Conservation (phyloP, 306 rosid species). For the Quercus robur region DNA sequence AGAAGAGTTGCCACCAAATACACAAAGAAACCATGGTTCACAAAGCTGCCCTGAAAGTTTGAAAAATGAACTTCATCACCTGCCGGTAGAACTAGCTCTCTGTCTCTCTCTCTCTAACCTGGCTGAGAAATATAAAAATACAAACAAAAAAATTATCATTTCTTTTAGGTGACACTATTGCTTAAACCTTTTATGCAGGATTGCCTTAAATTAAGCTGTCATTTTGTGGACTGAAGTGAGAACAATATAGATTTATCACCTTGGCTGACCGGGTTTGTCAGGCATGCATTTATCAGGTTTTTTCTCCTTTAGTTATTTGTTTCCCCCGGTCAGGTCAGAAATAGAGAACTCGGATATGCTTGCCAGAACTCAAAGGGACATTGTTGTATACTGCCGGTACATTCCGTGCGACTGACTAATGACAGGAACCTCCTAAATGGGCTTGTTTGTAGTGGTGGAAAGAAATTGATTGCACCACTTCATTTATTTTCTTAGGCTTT, state of each 20-base stretch:
- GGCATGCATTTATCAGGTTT: conserved; percentile 13
- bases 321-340: conserved; percentile 17
- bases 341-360: conserved; percentile 26
- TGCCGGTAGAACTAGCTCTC: conserved; percentile 6
- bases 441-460: conserved; percentile 31
- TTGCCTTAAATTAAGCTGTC: conserved; percentile 11
- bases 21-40: conserved; percentile 98
- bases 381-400: conserved; percentile 43
- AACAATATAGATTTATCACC: conserved; percentile 15
- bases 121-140: background rate
- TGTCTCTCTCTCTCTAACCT: background rate
- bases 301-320: conserved; percentile 16
- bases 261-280: conserved; percentile 14
- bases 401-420: conserved; percentile 21
- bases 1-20: conserved; percentile 95
- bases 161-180: background rate
- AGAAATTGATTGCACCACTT: conserved; percentile 20
- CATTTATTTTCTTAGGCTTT: conserved; percentile 27
- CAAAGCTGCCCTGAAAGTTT: conserved; percentile 75
- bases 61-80: conserved; percentile 12
- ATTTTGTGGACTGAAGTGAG: conserved; percentile 20
- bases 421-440: conserved; percentile 25
- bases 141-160: background rate
- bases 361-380: conserved; percentile 34
- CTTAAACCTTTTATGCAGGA: conserved; percentile 28